These are phyloP conservation scores for Colletotrichum sp. DNA, from an alignment of 2,329 filamentous ascomycete species.

Conservation along the genomic window DNA sequence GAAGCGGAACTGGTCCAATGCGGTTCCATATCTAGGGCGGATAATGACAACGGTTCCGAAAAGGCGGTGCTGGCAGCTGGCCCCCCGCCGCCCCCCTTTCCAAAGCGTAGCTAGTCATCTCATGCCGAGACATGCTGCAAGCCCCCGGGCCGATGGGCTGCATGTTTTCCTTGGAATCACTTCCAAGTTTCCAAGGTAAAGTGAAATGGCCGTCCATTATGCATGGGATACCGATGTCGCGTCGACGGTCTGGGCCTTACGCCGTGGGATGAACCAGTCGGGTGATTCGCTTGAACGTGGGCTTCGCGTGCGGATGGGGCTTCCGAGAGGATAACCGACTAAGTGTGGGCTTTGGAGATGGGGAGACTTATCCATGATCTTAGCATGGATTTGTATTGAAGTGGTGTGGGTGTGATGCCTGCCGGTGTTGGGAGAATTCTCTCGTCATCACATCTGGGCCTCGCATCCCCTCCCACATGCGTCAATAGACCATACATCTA, in stretches of 20 bases:
- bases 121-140: conserved; percentile 10
- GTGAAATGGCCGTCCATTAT: not conserved
- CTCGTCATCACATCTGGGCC: not conserved
- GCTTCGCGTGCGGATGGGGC: not conserved
- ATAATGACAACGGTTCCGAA: conserved; percentile 5
- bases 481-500: conserved; percentile 9
- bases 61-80: not conserved
- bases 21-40: conserved; percentile 18
- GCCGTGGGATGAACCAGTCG: conserved; percentile 1
- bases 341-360: not conserved
- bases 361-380: not conserved
- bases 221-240: not conserved
- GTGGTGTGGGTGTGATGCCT: not conserved
- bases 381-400: not conserved
- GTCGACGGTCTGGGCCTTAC: not conserved
- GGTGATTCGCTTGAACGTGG: not conserved
- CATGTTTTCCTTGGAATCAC: not conserved
- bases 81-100: not conserved
- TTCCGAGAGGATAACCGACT: not conserved
- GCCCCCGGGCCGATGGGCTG: conserved; percentile 11
- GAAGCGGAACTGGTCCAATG: not conserved
- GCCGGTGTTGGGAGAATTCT: not conserved
- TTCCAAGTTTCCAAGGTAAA: not conserved
- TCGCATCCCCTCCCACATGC: not conserved
- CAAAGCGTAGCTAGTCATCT: not conserved